These are phyloP conservation scores for Dendrobium huoshanense DNA, from an alignment of 106 monocot genomes.

Conservation along the genomic window DNA sequence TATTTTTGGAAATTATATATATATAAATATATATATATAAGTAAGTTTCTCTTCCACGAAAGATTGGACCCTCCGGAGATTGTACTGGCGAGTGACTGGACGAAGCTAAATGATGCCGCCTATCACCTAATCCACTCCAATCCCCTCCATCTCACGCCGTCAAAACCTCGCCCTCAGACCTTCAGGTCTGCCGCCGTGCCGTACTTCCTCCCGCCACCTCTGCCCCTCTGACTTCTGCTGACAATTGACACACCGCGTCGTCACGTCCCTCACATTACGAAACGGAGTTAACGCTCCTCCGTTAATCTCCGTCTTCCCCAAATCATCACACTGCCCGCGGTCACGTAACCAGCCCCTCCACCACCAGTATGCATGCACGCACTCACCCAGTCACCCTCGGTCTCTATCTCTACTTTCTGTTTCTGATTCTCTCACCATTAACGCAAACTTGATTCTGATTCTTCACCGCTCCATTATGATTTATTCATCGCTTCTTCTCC, in stretches of 20 bases:
- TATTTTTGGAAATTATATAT: too few species aligned
- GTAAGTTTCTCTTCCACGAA: too few species aligned
- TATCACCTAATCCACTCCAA: neutral
- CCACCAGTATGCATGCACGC: neutral
- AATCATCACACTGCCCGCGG: neutral
- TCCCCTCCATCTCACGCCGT: neutral
- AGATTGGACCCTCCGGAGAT: neutral
- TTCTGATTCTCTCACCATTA: conserved; percentile 6
- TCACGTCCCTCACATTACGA: neutral
- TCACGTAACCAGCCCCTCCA: neutral
- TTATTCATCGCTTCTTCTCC: neutral
- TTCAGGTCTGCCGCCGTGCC: neutral
- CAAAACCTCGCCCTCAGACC: neutral
- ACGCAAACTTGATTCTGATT: neutral
- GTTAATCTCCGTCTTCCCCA: neutral
- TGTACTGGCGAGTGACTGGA: neutral
- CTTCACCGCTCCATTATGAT: neutral
- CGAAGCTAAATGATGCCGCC: neutral
- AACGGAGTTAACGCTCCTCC: neutral
- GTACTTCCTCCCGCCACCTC: conserved; percentile 4
- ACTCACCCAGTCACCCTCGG: neutral
- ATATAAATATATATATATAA: too few species aligned
- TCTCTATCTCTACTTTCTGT: neutral
- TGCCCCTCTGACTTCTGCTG: neutral
- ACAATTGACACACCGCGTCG: neutral